These are phyloP conservation scores for Pleomassaria siparia DNA, from an alignment of 2,329 filamentous ascomycete genomes.

Conservation along the genomic window DNA sequence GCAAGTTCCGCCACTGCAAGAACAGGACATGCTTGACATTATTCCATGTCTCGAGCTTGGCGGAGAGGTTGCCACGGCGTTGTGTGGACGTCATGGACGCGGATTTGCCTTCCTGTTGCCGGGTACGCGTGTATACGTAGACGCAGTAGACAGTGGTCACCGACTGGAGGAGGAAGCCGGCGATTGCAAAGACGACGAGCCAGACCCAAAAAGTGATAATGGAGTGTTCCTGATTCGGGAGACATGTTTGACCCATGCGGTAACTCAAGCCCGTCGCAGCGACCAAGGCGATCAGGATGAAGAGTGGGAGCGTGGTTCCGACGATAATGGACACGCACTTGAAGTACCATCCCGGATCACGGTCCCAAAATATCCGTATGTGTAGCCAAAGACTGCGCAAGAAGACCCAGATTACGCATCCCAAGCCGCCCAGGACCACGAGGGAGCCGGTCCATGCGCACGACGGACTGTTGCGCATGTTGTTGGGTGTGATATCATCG, in stretches of 20 bases:
- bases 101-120: conserved; percentile 12
- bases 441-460: conserved; percentile 82
- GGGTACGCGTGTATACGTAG: conserved; percentile 33
- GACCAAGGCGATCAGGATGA: conserved; percentile 34
- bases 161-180: conserved; percentile 31
- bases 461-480: conserved; percentile 71
- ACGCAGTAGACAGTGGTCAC: conserved; percentile 39
- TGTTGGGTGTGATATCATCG: conserved; percentile 81
- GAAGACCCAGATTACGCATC: conserved; percentile 70
- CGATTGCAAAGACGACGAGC: conserved; percentile 36
- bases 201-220: conserved; percentile 42
- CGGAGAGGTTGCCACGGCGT: neutral
- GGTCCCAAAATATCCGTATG: conserved; percentile 42
- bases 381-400: conserved; percentile 43
- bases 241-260: conserved; percentile 40
- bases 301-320: conserved; percentile 32
- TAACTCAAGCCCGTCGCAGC: conserved; percentile 41
- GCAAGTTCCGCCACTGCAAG: conserved; percentile 31
- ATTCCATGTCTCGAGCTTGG: conserved; percentile 21
- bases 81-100: conserved; percentile 6
- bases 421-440: conserved; percentile 76
- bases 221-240: conserved; percentile 38
- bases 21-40: conserved; percentile 26
- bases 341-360: conserved; percentile 30
- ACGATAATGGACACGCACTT: conserved; percentile 32